A percentile compares a stretch with the other conserved stretches of the same genome.
Conservation (phyloP, 2,329 filamentous ascomycete species). For the Ophiostoma quercus region DNA sequence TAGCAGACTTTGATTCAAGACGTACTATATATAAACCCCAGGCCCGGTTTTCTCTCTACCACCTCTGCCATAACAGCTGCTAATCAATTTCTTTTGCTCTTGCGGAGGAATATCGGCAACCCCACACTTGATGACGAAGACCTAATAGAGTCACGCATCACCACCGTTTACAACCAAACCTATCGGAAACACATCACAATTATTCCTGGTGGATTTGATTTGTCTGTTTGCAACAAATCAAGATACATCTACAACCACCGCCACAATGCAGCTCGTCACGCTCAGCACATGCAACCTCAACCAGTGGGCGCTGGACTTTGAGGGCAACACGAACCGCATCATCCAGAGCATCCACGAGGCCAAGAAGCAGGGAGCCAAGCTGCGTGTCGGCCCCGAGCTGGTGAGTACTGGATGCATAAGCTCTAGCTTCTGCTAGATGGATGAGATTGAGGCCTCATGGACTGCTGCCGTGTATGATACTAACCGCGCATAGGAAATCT, state of each 20-base stretch:
- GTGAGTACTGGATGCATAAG: conserved; percentile 10
- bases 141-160: not conserved
- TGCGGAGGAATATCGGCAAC: not conserved
- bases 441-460: not conserved
- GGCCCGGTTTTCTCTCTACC: too few relatives aligned
- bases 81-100: not conserved
- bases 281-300: conserved; percentile 34
- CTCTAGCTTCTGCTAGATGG: not conserved
- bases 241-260: not conserved
- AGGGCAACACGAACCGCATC: conserved; percentile 57
- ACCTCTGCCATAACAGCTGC: too few relatives aligned
- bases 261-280: conserved; percentile 30
- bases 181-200: not conserved
- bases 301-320: conserved; percentile 49
- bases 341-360: conserved; percentile 56
- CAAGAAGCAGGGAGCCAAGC: conserved; percentile 54
- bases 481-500: conserved; percentile 37
- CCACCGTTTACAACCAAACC: not conserved
- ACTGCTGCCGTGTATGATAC: not conserved
- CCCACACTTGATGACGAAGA: not conserved
- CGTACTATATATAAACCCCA: too few relatives aligned
- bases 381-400: conserved; percentile 57
- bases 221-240: not conserved
- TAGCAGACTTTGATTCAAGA: too few relatives aligned
- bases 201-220: not conserved